Base-by-base conservation (phyloP, 768 basidiomycete species). In the Amanita muscaria region DNA sequence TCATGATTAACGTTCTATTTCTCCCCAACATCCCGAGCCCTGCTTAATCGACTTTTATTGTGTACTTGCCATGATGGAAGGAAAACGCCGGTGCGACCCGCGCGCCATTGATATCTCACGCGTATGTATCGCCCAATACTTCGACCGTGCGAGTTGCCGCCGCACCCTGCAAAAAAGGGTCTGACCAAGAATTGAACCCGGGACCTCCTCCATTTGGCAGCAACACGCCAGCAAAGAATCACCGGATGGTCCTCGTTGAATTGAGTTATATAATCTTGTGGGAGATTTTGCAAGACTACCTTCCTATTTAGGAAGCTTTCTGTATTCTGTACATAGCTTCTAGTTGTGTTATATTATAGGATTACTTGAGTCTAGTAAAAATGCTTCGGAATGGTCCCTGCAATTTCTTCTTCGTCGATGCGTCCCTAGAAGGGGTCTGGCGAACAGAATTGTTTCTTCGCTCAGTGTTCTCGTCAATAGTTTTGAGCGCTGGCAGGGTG, bases 101-200 rank as follows among this genome's bases (percentile, higher is more conserved):
- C 21, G 27, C 19, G n/a, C 27, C 18, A 38, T 21, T 38, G 39
- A 39, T 8, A n/a, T n/a, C n/a, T n/a, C n/a, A n/a, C n/a, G n/a
- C n/a, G n/a, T n/a, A n/a, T n/a, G n/a, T n/a, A n/a, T n/a, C n/a
- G n/a, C n/a, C n/a, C n/a, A n/a, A n/a, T n/a, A n/a, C n/a, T n/a
- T n/a, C n/a, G n/a, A n/a, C n/a, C n/a, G n/a, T n/a, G n/a, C n/a
- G n/a, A n/a, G n/a, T n/a, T n/a, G n/a, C n/a, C n/a, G n/a, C n/a
- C n/a, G n/a, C n/a, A n/a, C n/a, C n/a, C n/a, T n/a, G n/a, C n/a
- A n/a, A 29, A 38, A 36, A 21, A 29, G 73, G 79, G 78, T 80
- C 79, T 80, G 71, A 74, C 79, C 75, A 80, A 80, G 81, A 82
- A 82, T 83, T 82, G 81, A 85, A 83, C 82, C 80, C 80, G 74